phyloP scores from a whole-genome alignment of 208 protist species.

The Trypanosomatidae sp. region DNA sequence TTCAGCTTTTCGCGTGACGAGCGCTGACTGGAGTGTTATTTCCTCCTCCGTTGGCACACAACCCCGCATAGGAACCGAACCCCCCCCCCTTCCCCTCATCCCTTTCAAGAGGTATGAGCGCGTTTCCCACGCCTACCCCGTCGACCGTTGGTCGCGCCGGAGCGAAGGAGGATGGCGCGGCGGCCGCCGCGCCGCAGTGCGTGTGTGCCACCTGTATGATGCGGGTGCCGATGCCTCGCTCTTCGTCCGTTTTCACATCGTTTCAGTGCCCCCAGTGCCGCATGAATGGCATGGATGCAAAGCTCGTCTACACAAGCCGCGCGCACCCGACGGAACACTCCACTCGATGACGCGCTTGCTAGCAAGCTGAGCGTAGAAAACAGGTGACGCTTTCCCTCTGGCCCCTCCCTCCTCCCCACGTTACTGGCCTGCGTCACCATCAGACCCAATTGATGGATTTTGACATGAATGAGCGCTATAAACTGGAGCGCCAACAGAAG shows the following conservation, averaged over 20 bases:
- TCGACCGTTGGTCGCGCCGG: constrained; percentile 19
- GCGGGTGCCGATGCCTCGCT: constrained; percentile 51
- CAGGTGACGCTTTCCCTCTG: neutral
- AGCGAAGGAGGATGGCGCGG: constrained; percentile 8
- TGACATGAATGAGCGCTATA: neutral
- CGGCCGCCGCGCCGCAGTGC: constrained; percentile 39
- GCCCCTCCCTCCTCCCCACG: neutral
- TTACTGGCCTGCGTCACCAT: neutral
- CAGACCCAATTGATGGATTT: neutral
- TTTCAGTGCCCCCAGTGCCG: constrained; percentile 85
- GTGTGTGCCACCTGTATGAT: constrained; percentile 80
- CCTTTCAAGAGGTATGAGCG: constrained; percentile 10
- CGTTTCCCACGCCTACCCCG: constrained; percentile 6
- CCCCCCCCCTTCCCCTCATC: neutral
- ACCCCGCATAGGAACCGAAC: neutral
- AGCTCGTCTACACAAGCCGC: constrained; percentile 76
- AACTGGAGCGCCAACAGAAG: neutral
- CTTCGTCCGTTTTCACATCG: constrained; percentile 44
- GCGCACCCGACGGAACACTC: constrained; percentile 78
- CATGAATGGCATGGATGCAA: constrained; percentile 73
- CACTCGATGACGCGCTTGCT: constrained; percentile 39
- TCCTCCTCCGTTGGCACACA: neutral
- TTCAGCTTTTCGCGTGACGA: neutral
- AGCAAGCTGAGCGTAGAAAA: neutral
- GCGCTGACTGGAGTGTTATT: neutral